Evolutionary conservation across 2,329 filamentous ascomycete genomes (phyloP), one percentile per base, ranked within the genome.

Genomic region (Phoma sp.): DNA sequence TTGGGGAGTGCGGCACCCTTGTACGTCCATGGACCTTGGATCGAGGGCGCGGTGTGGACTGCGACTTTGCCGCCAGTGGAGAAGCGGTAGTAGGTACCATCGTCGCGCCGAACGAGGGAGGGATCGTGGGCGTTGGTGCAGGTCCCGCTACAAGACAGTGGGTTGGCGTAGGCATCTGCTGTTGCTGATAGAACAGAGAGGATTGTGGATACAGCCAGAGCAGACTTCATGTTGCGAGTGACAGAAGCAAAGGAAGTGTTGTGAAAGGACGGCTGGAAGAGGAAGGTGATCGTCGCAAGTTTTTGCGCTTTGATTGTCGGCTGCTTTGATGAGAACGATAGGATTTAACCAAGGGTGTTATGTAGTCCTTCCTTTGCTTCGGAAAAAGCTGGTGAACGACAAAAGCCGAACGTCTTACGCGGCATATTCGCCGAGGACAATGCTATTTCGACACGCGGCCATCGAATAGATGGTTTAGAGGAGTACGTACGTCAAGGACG

Each of bases 11-110:
- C 75, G 9, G 76, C 76, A 7, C 81, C 80, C 29, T 76, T 62
- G 38, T 73, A 73, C 0, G 74, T 78, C 81, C 81, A 84, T 32
- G 81, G 80, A 0, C 81, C 81, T 6, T 68, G 65, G 32, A 83
- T 74, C 1, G 72, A 67, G 0, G 77, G 72, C 3, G 81, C 74
- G 9, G 76, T 79, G 31, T 79, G 76, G 46, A 82, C 78, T 1
- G 77, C 74, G 36, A 84, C 79, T 24, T 76, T 72, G 17, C 78
- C 77, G n/a, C 78, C 78, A 0, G 81, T 83, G 1, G 79, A 80
- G 63, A 83, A 83, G 10, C 80, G 78, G 64, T 79, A 83, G 64
- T 83, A 83, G 1, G 60, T 78, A 7, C 79, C 77, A 58, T 83
- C 81, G 31, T 68, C 64, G 52, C 80, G 76, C 13, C 71, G 74